These are phyloP conservation scores for Exophiala calicioides DNA, from an alignment of 2,329 filamentous ascomycete genomes.

Conservation along the genomic window DNA sequence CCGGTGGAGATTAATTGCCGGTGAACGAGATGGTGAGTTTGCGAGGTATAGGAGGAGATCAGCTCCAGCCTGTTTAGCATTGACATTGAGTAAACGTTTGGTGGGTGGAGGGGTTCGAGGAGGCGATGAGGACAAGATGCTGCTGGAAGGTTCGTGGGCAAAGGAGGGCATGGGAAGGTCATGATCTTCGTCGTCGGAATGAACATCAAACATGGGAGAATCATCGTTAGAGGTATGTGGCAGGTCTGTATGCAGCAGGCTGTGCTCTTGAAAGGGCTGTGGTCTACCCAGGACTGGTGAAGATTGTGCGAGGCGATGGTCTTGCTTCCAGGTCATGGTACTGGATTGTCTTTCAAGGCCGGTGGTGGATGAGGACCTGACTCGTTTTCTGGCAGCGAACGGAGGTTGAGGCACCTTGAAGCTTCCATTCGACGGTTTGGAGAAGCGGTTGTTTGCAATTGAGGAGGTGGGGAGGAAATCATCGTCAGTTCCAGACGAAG, in stretches of 20 bases:
- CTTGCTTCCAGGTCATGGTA: constrained; percentile 72
- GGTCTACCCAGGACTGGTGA: constrained; percentile 74
- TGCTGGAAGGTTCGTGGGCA: constrained; percentile 45
- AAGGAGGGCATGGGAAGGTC: constrained; percentile 77
- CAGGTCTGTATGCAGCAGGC: constrained; percentile 75
- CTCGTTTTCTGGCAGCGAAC: constrained; percentile 61
- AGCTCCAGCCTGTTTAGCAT: constrained; percentile 75
- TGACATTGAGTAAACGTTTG: constrained; percentile 47
- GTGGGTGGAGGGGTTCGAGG: constrained; percentile 75
- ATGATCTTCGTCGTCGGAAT: constrained; percentile 73
- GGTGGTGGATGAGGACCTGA: constrained; percentile 67
- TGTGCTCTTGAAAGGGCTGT: constrained; percentile 70
- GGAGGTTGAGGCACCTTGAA: constrained; percentile 48
- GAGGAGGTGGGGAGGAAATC: constrained; percentile 70
- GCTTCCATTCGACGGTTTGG: constrained; percentile 35
- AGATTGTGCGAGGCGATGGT: constrained; percentile 76
- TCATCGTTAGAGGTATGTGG: constrained; percentile 45
- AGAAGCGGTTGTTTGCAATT: constrained; percentile 47
- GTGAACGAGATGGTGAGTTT: constrained; percentile 73
- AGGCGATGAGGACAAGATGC: constrained; percentile 71
- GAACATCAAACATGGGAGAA: constrained; percentile 37
- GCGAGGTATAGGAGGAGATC: constrained; percentile 82
- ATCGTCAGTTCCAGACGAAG: constrained; percentile 77
- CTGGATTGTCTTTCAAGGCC: constrained; percentile 48
- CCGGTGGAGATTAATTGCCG: constrained; percentile 58